Percentiles rank a stretch among this genome's conserved stretches.
phyloP scores from a whole-genome alignment of 148 eudicot genomes.

The Camellia sinensis region DNA sequence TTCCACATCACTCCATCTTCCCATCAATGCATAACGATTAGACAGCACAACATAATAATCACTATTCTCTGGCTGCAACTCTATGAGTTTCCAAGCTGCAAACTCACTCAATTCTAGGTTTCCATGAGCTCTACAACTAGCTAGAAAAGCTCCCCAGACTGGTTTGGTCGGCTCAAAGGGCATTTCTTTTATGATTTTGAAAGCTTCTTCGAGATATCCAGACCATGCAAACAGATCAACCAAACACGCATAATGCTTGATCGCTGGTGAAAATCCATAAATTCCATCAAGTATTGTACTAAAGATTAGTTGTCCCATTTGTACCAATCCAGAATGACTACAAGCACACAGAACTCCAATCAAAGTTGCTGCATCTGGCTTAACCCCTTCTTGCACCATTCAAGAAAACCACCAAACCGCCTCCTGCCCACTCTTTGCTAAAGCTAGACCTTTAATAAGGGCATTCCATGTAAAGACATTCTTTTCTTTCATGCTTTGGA shows the following conservation, averaged over 20 bases:
- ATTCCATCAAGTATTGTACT: slow-evolving; percentile 28
- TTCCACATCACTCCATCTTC: too few relatives aligned
- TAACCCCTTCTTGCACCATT: slow-evolving; percentile 36
- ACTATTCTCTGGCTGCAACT: too few relatives aligned
- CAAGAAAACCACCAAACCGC: slow-evolving; percentile 36
- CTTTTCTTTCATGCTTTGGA: background rate
- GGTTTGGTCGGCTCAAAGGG: too few relatives aligned
- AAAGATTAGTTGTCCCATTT: slow-evolving; percentile 31
- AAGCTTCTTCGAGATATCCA: too few relatives aligned
- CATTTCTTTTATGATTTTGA: too few relatives aligned
- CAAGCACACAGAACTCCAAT: slow-evolving; percentile 47
- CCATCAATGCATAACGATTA: too few relatives aligned
- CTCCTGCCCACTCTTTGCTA: slow-evolving; percentile 32
- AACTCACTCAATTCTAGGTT: slow-evolving; percentile 17
- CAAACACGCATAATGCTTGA: slow-evolving; percentile 28
- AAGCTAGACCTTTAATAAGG: background rate
- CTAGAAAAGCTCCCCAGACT: too few relatives aligned
- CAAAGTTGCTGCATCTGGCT: slow-evolving; percentile 42
- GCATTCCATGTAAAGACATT: slow-evolving; percentile 19
- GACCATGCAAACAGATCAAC: too few relatives aligned
- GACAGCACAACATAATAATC: too few relatives aligned
- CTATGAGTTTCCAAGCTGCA: slow-evolving; percentile 13
- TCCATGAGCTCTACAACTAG: too few relatives aligned
- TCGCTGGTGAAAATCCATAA: slow-evolving; percentile 31
- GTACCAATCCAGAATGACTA: slow-evolving; percentile 39